Base-by-base conservation (phyloP, 2,329 filamentous ascomycete genomes). In the Phoma sp. region DNA sequence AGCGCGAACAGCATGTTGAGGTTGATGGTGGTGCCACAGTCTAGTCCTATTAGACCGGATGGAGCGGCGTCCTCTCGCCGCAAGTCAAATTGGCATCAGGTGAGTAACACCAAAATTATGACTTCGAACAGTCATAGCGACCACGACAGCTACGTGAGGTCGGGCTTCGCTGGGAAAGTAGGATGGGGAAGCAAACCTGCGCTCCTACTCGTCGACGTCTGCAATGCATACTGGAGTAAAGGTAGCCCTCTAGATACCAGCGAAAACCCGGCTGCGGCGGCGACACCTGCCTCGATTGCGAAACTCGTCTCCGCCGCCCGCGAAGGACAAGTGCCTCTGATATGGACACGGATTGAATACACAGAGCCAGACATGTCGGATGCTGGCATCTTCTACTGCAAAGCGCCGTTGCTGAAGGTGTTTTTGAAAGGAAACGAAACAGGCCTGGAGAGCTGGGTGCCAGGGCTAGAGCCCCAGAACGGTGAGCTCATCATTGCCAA, bases 151-250 rank as follows among this genome's bases (percentile, higher is more conserved):
- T 71, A 71, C 43, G 58, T 62, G 17, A 51, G 48, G 39, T 72
- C 75, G 30, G 78, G 77, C 54, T 80, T 76, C 58, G 73, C 72
- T 42, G 67, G 72, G 32, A 74, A 71, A 28, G 77, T 81, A 63
- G 77, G 77, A 56, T 81, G 78, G 78, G 78, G 78, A 30, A 49
- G 43, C 18, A 70, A 66, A 5, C 77, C 78, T 4, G 79, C 75
- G 18, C 70, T 81, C 2, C 63, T 81, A 40, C 62, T 81, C 20
- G 74, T 81, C 64, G 79, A 81, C 59, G 77, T 81, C 33, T 81
- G 78, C 65, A 77, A 73, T 30, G 78, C 77, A 12, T 80, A 81
- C 64, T 81, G 77, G 76, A 72, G 69, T 4, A 60, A 69, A 21
- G 72, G 69, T 2, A 80, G 77, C 30, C 77, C 77, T 2, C 68